Evolutionary conservation across 2,329 filamentous ascomycete species (phyloP).

Genomic region (Cryphonectria japonica): DNA sequence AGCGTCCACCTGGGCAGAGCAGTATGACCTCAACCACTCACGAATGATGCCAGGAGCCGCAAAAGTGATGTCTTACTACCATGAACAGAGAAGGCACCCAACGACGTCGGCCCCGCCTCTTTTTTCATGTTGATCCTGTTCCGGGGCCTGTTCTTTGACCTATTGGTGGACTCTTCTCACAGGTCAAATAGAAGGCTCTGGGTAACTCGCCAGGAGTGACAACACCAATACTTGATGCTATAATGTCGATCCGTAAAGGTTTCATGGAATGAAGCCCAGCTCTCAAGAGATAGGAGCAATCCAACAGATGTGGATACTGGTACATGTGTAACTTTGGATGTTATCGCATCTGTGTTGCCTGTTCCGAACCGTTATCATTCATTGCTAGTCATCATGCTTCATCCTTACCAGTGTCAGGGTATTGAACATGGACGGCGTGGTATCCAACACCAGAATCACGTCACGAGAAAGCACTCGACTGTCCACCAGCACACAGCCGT

Average conservation of each 20-base stretch:
- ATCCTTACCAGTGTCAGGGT: neutral
- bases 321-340: neutral
- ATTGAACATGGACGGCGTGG: neutral
- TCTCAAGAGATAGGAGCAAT: neutral
- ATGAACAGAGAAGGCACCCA: neutral
- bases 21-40: neutral
- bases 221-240: neutral
- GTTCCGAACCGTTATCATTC: neutral
- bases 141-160: neutral
- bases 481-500: neutral
- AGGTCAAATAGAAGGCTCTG: neutral
- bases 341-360: neutral
- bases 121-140: neutral
- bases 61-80: neutral
- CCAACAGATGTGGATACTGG: neutral
- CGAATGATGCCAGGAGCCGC: neutral
- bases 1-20: constrained; percentile 22
- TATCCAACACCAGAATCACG: neutral
- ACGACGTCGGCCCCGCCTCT: neutral
- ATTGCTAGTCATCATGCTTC: neutral
- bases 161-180: neutral
- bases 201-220: neutral
- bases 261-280: neutral
- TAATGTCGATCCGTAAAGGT: neutral
- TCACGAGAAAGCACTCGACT: neutral